Conservation (phyloP, 1,284 basidiomycete genomes). For the Melanopsichium pennsylvanicum region DNA sequence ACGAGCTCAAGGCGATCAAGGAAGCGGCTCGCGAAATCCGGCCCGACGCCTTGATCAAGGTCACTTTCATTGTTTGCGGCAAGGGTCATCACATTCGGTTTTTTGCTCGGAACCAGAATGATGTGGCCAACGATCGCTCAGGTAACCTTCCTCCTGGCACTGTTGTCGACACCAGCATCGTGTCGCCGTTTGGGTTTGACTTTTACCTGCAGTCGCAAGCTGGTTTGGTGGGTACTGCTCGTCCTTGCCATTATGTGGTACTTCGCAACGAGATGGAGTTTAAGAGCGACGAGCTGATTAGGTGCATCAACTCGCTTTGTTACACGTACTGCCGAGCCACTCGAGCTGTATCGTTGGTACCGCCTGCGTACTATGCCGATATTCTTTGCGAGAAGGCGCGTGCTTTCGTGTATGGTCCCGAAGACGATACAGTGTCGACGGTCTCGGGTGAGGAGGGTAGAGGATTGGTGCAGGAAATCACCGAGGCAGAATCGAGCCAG, state of each 20-base stretch:
- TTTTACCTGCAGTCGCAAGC: slow-evolving; percentile 58
- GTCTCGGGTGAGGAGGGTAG: slow-evolving; percentile 7
- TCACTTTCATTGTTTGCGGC: slow-evolving; percentile 49
- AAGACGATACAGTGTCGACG: slow-evolving; percentile 26
- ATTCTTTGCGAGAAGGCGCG: slow-evolving; percentile 67
- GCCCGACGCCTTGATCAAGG: slow-evolving; percentile 63
- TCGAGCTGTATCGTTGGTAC: slow-evolving; percentile 66
- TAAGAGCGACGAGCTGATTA: slow-evolving; percentile 46
- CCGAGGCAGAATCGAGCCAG: slow-evolving; percentile 16
- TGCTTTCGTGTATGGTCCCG: slow-evolving; percentile 65
- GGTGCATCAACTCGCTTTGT: slow-evolving; percentile 65
- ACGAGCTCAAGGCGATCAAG: slow-evolving; percentile 66
- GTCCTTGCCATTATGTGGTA: slow-evolving; percentile 67
- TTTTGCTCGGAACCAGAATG: slow-evolving; percentile 62
- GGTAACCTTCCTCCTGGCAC: slow-evolving; percentile 68
- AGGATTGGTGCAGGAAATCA: slow-evolving; percentile 1
- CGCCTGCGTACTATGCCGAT: slow-evolving; percentile 68
- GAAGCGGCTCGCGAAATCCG: slow-evolving; percentile 50
- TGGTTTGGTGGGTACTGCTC: slow-evolving; percentile 65
- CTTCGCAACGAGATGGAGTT: slow-evolving; percentile 66
- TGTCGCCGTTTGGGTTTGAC: slow-evolving; percentile 68
- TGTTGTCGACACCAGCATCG: slow-evolving; percentile 66
- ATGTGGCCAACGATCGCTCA: slow-evolving; percentile 57
- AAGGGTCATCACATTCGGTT: slow-evolving; percentile 67
- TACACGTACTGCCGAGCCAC: slow-evolving; percentile 67